Conservation (phyloP, 495 filamentous ascomycete genomes). For the Schizothecium vesticola region DNA sequence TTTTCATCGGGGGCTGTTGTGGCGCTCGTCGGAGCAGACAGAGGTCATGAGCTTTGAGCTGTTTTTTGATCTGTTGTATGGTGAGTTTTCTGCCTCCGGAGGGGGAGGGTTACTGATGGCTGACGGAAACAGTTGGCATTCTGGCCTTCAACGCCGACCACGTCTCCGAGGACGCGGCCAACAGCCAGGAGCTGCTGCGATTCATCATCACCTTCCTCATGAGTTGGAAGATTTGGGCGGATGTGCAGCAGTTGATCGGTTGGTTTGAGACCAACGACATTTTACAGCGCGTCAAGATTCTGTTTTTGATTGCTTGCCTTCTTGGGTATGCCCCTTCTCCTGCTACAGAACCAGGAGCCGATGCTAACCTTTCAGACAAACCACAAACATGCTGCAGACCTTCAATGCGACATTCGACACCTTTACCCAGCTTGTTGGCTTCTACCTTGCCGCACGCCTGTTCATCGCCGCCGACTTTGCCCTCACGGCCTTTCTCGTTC, state of each 20-base stretch:
- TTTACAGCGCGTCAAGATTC: constrained; percentile 45
- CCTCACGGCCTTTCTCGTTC: constrained; percentile 40
- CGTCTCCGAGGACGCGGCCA: constrained; percentile 42
- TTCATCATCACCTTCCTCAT: constrained; percentile 44
- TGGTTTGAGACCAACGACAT: constrained; percentile 60
- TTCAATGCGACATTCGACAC: constrained; percentile 38
- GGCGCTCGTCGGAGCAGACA: constrained; percentile 45
- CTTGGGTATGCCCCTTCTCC: constrained; percentile 30
- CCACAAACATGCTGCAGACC: constrained; percentile 52
- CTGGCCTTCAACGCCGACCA: constrained; percentile 55
- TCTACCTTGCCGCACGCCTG: constrained; percentile 50
- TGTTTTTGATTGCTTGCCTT: constrained; percentile 52
- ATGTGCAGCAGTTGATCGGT: constrained; percentile 44
- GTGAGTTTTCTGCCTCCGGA: constrained; percentile 9
- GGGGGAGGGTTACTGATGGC: constrained; percentile 15
- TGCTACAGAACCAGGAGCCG: not conserved
- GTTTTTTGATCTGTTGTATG: constrained; percentile 45
- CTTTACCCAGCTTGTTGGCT: constrained; percentile 48
- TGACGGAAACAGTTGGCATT: constrained; percentile 48
- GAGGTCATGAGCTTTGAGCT: constrained; percentile 55
- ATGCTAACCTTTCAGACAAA: constrained; percentile 30
- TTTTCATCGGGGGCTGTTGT: constrained; percentile 56
- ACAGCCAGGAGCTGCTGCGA: constrained; percentile 34
- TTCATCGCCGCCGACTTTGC: constrained; percentile 43
- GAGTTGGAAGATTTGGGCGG: constrained; percentile 56